Evolutionary conservation across 768 basidiomycete species (phyloP), one percentile per base, ranked within the genome.

Genomic region (Vishniacozyma victoriae): DNA sequence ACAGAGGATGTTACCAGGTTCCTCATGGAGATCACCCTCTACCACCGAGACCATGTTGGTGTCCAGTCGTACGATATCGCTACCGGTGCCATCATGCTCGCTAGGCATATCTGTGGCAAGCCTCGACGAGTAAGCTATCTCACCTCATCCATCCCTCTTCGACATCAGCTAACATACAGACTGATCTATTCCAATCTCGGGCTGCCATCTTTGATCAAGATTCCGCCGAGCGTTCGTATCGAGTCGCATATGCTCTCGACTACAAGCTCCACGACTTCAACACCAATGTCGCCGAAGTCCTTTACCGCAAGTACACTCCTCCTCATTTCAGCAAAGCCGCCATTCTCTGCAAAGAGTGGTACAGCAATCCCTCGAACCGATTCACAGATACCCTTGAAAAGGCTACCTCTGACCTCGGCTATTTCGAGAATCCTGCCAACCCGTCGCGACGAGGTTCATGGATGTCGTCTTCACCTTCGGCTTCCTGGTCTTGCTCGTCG

Each of bases 21-120:
- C 77, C 74, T 97, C 70, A 99, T 99, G 95, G 95, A 99, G 74
- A 90, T 96, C 65, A 96, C 95, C 24, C 81, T 99, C 43, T 97
- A 96, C 77, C 86, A 96, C 73, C 84, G 90, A 50, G 95, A 97
- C 69, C 97, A 92, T 73, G 78, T 95, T 73, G 82, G 82, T 63
- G 86, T 82, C 69, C 75, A 82, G 6, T 83, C 93, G 2, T 92
- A 87, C 1, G 80, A 86, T 35, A 85, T 96, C 67, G 93, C 95
- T 26, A 75, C 82, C n/a, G 95, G 86, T 41, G 81, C 91, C 18
- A 76, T 97, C 58, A 85, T 87, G 4, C 80, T 97, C 38, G 87
- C 95, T 4, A 82, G 91, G 42, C 87, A 81, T 75, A 79, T 96
- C 41, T 88, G 89, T 60, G 84, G 83, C 54, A 86, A 86, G 72